Evolutionary conservation across 73 alveolate species (phyloP).

Genomic region (Paramecium pentaurelia): DNA sequence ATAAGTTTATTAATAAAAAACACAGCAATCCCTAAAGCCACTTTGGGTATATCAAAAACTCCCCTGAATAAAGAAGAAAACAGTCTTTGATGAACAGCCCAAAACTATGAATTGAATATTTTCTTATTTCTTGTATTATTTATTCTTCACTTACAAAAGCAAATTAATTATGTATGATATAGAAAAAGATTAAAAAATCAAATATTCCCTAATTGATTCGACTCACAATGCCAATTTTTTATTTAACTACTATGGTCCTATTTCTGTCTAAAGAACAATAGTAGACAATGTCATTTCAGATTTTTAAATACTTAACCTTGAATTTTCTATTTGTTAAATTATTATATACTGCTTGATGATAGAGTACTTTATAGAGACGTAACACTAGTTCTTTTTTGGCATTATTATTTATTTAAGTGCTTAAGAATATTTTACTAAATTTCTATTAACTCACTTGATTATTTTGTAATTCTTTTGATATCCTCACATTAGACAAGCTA

Average conservation of each 20-base stretch:
- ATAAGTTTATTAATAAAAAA: not conserved
- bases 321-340: not conserved
- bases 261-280: not conserved
- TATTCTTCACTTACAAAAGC: not conserved
- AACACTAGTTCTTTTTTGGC: not conserved
- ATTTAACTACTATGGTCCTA: not conserved
- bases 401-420: not conserved
- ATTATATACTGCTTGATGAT: not conserved
- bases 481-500: not conserved
- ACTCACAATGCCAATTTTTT: not conserved
- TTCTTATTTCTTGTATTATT: not conserved
- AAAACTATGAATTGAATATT: not conserved
- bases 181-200: not conserved
- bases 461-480: not conserved
- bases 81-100: not conserved
- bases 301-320: not conserved
- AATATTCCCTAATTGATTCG: not conserved
- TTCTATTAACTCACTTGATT: not conserved
- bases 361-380: not conserved
- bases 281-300: not conserved
- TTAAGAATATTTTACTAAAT: not conserved
- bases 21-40: not conserved
- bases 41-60: not conserved
- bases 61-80: constrained; percentile 14
- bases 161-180: not conserved